Percentiles rank a stretch among this genome's conserved stretches.
These are phyloP conservation scores for Theileria annulata DNA, from an alignment of 169 alveolate genomes.

Conservation along the genomic window DNA sequence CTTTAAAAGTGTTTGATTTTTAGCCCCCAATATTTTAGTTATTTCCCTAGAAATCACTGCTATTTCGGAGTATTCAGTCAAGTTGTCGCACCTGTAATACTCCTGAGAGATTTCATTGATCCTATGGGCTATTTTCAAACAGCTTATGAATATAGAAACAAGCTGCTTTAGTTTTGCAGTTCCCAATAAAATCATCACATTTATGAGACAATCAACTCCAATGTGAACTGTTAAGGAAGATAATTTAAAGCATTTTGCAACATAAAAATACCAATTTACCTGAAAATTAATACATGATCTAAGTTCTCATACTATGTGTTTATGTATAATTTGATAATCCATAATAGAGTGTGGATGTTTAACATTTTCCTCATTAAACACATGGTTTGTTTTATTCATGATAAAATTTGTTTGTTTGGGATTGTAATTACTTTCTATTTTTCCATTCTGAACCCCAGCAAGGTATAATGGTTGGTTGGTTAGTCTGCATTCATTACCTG, in stretches of 20 bases:
- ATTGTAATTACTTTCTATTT: too few relatives aligned
- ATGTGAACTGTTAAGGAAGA: constrained; percentile 15
- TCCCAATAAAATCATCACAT: background rate
- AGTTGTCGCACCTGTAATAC: constrained; percentile 73
- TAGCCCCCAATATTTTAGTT: background rate
- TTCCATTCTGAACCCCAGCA: background rate
- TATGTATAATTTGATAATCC: background rate
- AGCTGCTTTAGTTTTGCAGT: background rate
- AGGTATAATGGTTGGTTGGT: background rate
- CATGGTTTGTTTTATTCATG: background rate
- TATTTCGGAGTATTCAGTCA: constrained; percentile 15
- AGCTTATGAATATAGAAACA: constrained; percentile 41
- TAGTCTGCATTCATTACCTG: background rate
- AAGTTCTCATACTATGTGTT: background rate
- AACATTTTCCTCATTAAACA: background rate
- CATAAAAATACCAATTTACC: constrained; percentile 8
- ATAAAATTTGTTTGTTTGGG: background rate
- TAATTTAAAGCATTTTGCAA: background rate
- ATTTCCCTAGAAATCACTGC: background rate
- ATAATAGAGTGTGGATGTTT: background rate
- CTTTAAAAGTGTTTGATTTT: background rate
- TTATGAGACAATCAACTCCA: background rate
- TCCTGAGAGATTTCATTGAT: constrained; percentile 85
- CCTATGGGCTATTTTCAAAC: constrained; percentile 85
- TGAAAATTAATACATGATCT: background rate